phyloP scores from a whole-genome alignment of 2,329 filamentous ascomycete genomes.

The Fragosphaeria purpurea region DNA sequence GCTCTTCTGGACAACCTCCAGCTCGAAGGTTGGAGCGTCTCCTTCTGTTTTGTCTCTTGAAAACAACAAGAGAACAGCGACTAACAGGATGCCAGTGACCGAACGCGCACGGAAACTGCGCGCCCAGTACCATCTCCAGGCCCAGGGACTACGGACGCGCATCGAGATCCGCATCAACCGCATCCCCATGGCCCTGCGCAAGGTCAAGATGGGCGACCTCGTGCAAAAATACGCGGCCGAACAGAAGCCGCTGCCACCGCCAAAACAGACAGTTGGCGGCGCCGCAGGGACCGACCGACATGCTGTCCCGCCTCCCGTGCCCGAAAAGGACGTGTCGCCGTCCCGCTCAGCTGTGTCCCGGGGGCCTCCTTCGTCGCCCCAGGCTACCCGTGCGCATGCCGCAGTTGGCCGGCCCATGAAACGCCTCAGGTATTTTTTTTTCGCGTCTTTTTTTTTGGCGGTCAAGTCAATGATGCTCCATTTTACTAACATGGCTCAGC shows the following conservation, averaged over 20 bases:
- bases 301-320: slow-evolving; percentile 32
- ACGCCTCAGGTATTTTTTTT: slow-evolving; percentile 35
- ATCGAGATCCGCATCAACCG: slow-evolving; percentile 91
- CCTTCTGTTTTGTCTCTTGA: slow-evolving; percentile 3
- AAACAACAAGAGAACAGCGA: background rate
- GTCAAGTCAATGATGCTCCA: too few species aligned
- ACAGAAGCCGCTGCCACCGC: slow-evolving; percentile 27
- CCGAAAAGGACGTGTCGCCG: slow-evolving; percentile 34
- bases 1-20: slow-evolving; percentile 82
- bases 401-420: slow-evolving; percentile 29
- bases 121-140: slow-evolving; percentile 80
- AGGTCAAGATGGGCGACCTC: slow-evolving; percentile 73
- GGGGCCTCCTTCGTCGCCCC: background rate
- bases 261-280: slow-evolving; percentile 13
- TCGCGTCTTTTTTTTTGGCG: too few species aligned
- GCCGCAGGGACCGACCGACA: slow-evolving; percentile 13
- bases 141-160: slow-evolving; percentile 71
- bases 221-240: slow-evolving; percentile 39
- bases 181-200: slow-evolving; percentile 70
- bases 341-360: slow-evolving; percentile 2
- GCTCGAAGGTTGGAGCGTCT: slow-evolving; percentile 58
- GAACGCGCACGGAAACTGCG: slow-evolving; percentile 79
- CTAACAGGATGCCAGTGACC: slow-evolving; percentile 50
- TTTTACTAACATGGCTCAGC: slow-evolving; percentile 33
- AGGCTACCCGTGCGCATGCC: background rate